Evolutionary conservation across 768 basidiomycete genomes (phyloP).

Genomic region (Termitomyces sp.): DNA sequence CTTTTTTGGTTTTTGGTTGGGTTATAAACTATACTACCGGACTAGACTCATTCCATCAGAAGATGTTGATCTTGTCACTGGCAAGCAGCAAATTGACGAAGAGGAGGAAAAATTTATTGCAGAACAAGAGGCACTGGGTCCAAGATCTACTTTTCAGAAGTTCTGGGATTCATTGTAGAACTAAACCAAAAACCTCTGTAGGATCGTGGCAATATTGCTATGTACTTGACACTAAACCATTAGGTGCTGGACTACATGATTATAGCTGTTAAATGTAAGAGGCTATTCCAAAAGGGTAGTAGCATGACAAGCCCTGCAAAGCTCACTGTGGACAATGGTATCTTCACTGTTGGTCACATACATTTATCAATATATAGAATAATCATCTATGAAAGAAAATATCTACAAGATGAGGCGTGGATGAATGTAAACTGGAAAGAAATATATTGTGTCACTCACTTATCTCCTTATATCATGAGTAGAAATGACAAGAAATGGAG

Average conservation of each 20-base stretch:
- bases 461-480: too few relatives aligned
- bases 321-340: too few relatives aligned
- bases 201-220: not conserved
- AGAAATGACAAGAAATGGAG: too few relatives aligned
- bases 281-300: too few relatives aligned
- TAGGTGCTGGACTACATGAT: not conserved
- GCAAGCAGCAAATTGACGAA: conserved; percentile 55
- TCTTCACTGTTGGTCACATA: too few relatives aligned
- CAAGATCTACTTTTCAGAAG: conserved; percentile 20
- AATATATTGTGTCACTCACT: too few relatives aligned
- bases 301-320: too few relatives aligned
- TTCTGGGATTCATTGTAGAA: conserved; percentile 37
- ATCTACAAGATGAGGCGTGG: too few relatives aligned
- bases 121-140: conserved; percentile 37
- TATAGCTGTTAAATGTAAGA: not conserved
- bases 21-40: conserved; percentile 33
- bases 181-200: not conserved
- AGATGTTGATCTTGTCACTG: conserved; percentile 57
- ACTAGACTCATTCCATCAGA: conserved; percentile 36
- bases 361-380: too few relatives aligned
- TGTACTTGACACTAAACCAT: not conserved
- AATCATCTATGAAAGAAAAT: too few relatives aligned
- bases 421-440: too few relatives aligned
- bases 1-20: conserved; percentile 34
- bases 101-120: conserved; percentile 51